Base-by-base conservation (phyloP, 805 yeast species). In the Saturnispora bothae region DNA sequence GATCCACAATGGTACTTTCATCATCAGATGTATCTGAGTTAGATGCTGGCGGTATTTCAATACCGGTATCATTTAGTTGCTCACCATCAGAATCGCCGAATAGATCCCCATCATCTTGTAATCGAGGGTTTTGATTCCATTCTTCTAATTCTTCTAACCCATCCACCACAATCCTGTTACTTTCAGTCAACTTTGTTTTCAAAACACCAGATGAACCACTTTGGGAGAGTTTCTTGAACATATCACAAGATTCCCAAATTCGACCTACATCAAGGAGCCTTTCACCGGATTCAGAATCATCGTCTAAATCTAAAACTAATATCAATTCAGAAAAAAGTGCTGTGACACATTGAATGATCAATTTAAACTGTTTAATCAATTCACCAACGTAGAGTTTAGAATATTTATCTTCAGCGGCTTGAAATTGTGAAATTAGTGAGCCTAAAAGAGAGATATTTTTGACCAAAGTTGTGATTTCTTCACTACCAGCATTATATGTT, bases 181-280 rank as follows among this genome's bases (percentile, higher is more conserved):
- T 63, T 36, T 61, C 61, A 40, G 60, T 63, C 4, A 80, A 57
- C 38, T 67, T 69, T 22, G 48, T 47, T 26, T 68, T 69, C 37
- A 81, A 56, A 2, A 76, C 49, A 2, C 76, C 80, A 14, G 73
- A 44, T 34, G 73, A 68, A 0, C 85, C 85, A 18, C 53, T 57
- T 16, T 61, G 58, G 4, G 71, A 48, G 15, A 71, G 50, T 7
- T 57, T 53, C 9, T 57, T 54, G 7, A 81, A 36, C 0, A 51
- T 48, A 40, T 76, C 82, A 52, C 86, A 78, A 25, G 62, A 54
- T n/a, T 73, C 66, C 94, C 94, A 83, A 4, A 83, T 63, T 50
- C 70, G 69, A 13, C 86, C 92, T 16, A 82, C 71, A 0, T 73
- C 63, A 1, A 73, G 57, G 22, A 83, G 58, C 48, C 88, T 64